Percentiles rank a stretch among this genome's conserved stretches.
Evolutionary conservation across 345 rosid species (phyloP).

Genomic region (Syzygium jambos): DNA sequence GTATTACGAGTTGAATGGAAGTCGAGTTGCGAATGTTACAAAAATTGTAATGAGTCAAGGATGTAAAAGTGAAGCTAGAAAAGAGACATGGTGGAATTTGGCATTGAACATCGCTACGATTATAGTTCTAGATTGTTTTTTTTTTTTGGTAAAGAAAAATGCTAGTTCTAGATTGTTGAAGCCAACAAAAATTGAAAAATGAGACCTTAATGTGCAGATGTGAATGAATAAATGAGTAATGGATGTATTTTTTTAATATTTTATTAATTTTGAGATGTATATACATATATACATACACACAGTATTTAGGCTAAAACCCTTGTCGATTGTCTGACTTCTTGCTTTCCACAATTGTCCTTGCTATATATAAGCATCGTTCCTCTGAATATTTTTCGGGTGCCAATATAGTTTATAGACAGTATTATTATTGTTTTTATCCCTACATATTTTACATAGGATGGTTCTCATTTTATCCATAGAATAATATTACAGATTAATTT

Average conservation of each 20-base stretch:
- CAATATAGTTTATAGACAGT: background rate
- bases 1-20: background rate
- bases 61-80: background rate
- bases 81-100: background rate
- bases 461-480: background rate
- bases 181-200: background rate
- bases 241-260: background rate
- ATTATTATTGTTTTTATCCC: background rate
- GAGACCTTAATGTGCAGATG: background rate
- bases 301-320: background rate
- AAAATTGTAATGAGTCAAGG: background rate
- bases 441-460: background rate
- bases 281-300: background rate
- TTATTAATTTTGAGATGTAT: background rate
- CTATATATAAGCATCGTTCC: background rate
- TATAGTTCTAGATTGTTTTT: background rate
- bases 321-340: background rate
- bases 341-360: background rate
- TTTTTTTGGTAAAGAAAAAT: too few relatives aligned
- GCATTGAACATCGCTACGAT: background rate
- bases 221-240: background rate
- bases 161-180: background rate
- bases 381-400: background rate
- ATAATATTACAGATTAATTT: background rate
- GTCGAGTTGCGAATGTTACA: background rate